Base-by-base conservation (phyloP, 768 basidiomycete species). In the Suillus fuscotomentosus region DNA sequence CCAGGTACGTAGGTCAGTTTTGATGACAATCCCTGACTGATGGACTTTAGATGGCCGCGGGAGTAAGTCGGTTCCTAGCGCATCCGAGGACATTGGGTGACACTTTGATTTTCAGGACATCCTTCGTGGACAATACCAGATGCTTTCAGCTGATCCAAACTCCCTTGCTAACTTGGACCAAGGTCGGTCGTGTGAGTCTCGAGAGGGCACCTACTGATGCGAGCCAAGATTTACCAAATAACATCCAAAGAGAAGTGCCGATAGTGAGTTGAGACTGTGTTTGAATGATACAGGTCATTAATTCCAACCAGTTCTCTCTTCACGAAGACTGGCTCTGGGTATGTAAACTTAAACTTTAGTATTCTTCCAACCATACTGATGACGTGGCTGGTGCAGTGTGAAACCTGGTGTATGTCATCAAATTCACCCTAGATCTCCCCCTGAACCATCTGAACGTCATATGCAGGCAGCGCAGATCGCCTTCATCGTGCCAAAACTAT, bases 281-380 rank as follows among this genome's bases (percentile, higher is more conserved):
- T 1, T 4, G 43, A 60, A 17, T n/a, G 20, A 31, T 24, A 41
- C 2, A 38, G 13, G 27, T 2, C 63, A 67, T 34, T 74, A 60
- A 42, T 48, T 13, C 17, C 20, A 31, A 54, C 22, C 66, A 96
- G 94, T 91, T 86, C 76, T 95, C 97, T 0, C 80, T 99, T 17
- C 86, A 87, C 65, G 91, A 95, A 76, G 92, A 95, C 70, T 99
- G 97, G 97, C 79, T 99, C 69, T 99, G 97, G 97, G 92, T 94
- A 74, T 61, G 84, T 82, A 17, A 61, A 41, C 20, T 56, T n/a
- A 20, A 54, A 27, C 8, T 56, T 34, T 34, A 31, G 9, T 59
- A 36, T 45, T 59, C 53, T 55, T 53, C 50, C 36, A 39, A 38
- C 48, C 13, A 50, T 39, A 15, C 70, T 67, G 69, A 62, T 24